These are phyloP conservation scores for Dittrichia graveolens DNA, from an alignment of 129 eudicot species.

Conservation along the genomic window DNA sequence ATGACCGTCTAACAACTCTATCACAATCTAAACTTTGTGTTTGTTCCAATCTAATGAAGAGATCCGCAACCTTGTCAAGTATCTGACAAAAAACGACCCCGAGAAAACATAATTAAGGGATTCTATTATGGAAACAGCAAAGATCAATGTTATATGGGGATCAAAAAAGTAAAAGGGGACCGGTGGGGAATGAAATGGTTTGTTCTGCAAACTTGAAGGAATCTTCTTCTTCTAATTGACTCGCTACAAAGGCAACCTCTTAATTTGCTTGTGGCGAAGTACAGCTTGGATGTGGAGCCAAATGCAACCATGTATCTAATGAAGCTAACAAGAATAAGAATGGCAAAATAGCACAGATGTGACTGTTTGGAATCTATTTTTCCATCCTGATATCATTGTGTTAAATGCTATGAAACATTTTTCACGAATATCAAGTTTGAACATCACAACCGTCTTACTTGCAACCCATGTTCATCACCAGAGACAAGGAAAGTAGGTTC, in stretches of 20 bases:
- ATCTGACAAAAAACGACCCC: constrained; percentile 30
- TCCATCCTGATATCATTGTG: constrained; percentile 47
- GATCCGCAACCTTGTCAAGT: constrained; percentile 31
- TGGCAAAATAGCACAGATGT: constrained; percentile 35
- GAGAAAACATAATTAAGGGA: constrained; percentile 33
- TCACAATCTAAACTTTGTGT: neutral
- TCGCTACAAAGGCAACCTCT: constrained; percentile 37
- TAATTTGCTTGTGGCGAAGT: constrained; percentile 41
- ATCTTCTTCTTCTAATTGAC: neutral
- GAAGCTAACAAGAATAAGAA: constrained; percentile 19
- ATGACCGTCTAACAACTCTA: neutral
- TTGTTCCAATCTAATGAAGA: constrained; percentile 37
- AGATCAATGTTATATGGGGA: constrained; percentile 6
- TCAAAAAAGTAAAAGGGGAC: constrained; percentile 3
- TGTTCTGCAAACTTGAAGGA: constrained; percentile 1
- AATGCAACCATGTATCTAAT: constrained; percentile 16
- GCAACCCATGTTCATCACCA: neutral
- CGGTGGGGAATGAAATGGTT: neutral
- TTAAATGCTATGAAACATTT: constrained; percentile 53
- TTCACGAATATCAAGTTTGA: constrained; percentile 38
- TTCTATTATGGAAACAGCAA: constrained; percentile 44
- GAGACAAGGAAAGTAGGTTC: no score
- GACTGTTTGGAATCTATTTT: constrained; percentile 53
- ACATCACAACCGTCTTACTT: constrained; percentile 3
- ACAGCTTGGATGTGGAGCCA: constrained; percentile 28